These are phyloP conservation scores for Carnegiea gigantea DNA, from an alignment of 179 eudicot genomes.

Conservation along the genomic window DNA sequence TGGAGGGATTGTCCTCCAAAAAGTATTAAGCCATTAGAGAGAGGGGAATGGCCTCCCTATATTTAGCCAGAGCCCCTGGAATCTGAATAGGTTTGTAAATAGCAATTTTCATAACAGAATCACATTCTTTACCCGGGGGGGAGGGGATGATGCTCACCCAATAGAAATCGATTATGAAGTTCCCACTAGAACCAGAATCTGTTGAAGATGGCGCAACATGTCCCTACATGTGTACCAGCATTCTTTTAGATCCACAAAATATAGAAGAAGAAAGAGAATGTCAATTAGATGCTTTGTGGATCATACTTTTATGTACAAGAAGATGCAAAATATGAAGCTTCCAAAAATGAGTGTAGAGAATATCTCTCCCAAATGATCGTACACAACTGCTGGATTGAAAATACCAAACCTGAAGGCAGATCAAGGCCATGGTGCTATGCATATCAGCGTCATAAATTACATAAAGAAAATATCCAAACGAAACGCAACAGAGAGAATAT, in stretches of 20 bases:
- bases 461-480: not conserved
- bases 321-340: conserved; percentile 81
- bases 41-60: not conserved
- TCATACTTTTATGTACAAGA: conserved; percentile 84
- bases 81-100: not conserved
- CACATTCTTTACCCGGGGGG: not conserved
- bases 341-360: conserved; percentile 91
- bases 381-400: conserved; percentile 80
- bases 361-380: conserved; percentile 96
- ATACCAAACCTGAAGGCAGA: conserved; percentile 64
- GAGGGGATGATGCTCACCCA: conserved; percentile 61
- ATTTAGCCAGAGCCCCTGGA: not conserved
- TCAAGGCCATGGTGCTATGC: conserved; percentile 8
- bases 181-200: conserved; percentile 93
- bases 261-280: not conserved
- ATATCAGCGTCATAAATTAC: not conserved
- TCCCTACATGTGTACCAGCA: conserved; percentile 59
- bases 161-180: conserved; percentile 85
- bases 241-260: conserved; percentile 28
- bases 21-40: not conserved
- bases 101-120: not conserved
- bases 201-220: conserved; percentile 89
- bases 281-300: not conserved
- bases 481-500: conserved; percentile 4
- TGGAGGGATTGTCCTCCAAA: not conserved